Evolutionary conservation across 371 early-diverging fungal species (phyloP), one percentile per base, ranked within the genome.

Genomic region (Globomyces sp.): DNA sequence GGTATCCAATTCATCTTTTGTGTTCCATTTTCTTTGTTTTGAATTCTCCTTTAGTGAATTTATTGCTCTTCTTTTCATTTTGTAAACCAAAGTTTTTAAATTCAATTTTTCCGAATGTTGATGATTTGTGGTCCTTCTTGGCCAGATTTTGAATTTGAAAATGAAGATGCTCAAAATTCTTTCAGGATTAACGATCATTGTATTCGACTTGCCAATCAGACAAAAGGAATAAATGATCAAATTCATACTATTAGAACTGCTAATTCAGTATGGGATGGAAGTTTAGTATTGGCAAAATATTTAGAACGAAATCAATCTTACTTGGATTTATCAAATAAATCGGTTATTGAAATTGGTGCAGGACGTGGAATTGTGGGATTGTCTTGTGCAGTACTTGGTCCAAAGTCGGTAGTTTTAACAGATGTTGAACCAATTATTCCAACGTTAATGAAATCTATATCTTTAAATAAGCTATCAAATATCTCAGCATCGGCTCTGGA

Each of bases 281-380:
- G 70, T 58, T 49, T 74, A 40, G 71, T 74, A n/a, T 53, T 74
- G 3, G 63, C 75, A 41, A 74, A 74, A 62, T 74, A 61, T 49
- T 13, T 74, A 37, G 74, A 74, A 67, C 62, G 65, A 50, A 68
- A 74, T n/a, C 6, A 50, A 45, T 24, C 49, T 40, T 50, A 61
- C n/a, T 11, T 74, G 11, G 10, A 66, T 40, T 24, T 24, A 24
- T 24, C 24, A 24, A 43, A 36, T 13, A 64, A 65, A 45, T 49
- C 63, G 9, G 62, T 75, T 2, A 55, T 75, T 48, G 75, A 75
- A 68, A 2, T 75, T 63, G 75, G 75, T n/a, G 40, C 74, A 0
- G 75, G 75, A 24, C 64, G 69, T 58, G 77, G 77, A 34, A 44
- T 75, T 9, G 73, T 71, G 39, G 77, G 77, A 41, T 37, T 75